Conservation (phyloP, 192 early-diverging fungal genomes). For the Haplosporangium gracile region DNA sequence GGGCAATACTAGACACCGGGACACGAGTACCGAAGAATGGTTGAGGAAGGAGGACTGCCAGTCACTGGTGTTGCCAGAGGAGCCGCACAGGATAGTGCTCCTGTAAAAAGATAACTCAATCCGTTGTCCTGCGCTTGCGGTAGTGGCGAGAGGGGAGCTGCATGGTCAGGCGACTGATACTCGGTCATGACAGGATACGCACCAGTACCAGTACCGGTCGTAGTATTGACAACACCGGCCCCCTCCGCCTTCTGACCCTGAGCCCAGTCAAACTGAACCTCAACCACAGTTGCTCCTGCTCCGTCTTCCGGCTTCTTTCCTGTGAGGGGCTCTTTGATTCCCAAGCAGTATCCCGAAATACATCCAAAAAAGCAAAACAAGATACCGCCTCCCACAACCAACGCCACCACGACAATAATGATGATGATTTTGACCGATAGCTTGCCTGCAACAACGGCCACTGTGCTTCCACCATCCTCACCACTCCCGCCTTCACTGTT, state of each 20-base stretch:
- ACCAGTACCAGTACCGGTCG: background rate
- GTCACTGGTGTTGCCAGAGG: no score
- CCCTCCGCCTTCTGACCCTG: background rate
- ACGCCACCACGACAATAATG: background rate
- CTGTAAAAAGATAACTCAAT: background rate
- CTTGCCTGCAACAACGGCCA: background rate
- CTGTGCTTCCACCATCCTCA: background rate
- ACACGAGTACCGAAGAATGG: background rate
- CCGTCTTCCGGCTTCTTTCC: background rate
- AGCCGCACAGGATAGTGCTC: background rate
- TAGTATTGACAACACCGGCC: background rate
- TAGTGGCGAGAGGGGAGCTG: background rate
- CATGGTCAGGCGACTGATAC: background rate
- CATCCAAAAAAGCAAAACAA: background rate
- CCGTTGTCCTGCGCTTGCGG: background rate
- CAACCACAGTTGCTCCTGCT: background rate
- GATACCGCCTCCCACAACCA: background rate
- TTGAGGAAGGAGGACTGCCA: background rate
- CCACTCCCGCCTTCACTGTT: background rate
- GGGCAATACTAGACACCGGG: background rate
- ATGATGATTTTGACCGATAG: background rate
- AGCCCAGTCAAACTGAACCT: background rate
- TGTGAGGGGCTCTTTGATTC: background rate
- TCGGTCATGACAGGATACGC: background rate
- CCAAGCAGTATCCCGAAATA: background rate